Evolutionary conservation across 257 asterid species (phyloP).

Genomic region (Perilla frutescens): DNA sequence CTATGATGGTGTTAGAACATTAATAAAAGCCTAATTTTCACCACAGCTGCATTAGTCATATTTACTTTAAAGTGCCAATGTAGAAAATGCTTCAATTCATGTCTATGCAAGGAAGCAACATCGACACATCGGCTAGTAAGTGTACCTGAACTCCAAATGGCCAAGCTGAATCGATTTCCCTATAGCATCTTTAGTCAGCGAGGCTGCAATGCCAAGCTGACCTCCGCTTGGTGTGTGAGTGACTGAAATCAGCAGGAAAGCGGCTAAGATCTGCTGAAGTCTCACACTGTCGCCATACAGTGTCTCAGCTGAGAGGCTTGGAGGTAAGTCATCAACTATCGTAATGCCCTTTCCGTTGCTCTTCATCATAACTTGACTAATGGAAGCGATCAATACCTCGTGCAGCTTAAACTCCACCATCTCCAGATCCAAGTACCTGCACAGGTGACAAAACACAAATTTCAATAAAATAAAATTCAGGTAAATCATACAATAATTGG

Average conservation of each 20-base stretch:
- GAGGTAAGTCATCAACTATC: slow-evolving; percentile 62
- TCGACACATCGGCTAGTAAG: too few species aligned
- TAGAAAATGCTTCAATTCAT: too few species aligned
- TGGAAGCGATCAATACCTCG: slow-evolving; percentile 79
- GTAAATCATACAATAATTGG: too few species aligned
- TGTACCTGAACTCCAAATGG: slow-evolving; percentile 73
- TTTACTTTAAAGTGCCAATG: too few species aligned
- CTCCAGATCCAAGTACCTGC: slow-evolving; percentile 89
- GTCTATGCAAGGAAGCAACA: too few species aligned
- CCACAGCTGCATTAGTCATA: too few species aligned
- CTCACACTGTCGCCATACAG: slow-evolving; percentile 82
- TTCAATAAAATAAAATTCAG: background rate
- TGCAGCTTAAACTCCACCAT: slow-evolving; percentile 88
- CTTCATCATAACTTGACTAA: slow-evolving; percentile 86
- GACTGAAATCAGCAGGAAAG: slow-evolving; percentile 66
- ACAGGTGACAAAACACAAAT: background rate
- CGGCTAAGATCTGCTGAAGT: slow-evolving; percentile 89
- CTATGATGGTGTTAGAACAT: too few species aligned
- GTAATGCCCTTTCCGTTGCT: slow-evolving; percentile 76
- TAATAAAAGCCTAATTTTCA: too few species aligned
- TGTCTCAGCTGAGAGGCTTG: slow-evolving; percentile 57
- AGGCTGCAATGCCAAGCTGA: slow-evolving; percentile 65
- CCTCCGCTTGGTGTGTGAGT: slow-evolving; percentile 75
- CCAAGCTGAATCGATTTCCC: slow-evolving; percentile 90
- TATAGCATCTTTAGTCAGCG: slow-evolving; percentile 59